A percentile compares a stretch with the other conserved stretches of the same genome.
Conservation (phyloP, 257 asterid genomes). For the Solanum pennellii region DNA sequence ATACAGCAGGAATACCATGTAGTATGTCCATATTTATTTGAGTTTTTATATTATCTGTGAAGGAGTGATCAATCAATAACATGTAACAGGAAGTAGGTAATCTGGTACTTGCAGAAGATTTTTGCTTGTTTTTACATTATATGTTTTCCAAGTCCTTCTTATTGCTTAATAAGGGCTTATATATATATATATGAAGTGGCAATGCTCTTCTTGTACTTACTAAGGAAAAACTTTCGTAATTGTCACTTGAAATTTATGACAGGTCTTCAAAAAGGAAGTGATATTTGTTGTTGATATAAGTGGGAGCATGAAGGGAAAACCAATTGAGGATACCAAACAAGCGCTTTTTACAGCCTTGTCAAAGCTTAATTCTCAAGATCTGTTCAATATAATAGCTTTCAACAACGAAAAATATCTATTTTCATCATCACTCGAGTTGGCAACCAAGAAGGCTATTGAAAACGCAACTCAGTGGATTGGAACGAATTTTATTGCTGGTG, state of each 20-base stretch:
- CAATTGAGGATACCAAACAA: constrained; percentile 28
- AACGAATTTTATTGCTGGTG: constrained; percentile 30
- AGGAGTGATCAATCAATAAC: not conserved
- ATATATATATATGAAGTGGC: not conserved
- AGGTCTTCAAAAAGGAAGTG: constrained; percentile 34
- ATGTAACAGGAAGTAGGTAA: not conserved
- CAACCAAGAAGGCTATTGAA: constrained; percentile 17
- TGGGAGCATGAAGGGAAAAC: constrained; percentile 35
- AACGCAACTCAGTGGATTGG: constrained; percentile 26
- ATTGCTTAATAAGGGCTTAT: not conserved
- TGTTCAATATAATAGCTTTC: constrained; percentile 26
- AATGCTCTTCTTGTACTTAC: not conserved
- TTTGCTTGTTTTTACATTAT: not conserved
- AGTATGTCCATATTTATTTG: not conserved
- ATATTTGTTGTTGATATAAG: constrained; percentile 37
- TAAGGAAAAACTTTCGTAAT: not conserved
- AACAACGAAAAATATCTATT: constrained; percentile 17
- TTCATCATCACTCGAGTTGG: constrained; percentile 28
- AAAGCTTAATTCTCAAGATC: constrained; percentile 26
- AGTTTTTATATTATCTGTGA: not conserved
- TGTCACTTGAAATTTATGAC: not conserved
- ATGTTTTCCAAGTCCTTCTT: not conserved
- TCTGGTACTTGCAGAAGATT: not conserved
- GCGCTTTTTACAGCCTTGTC: constrained; percentile 24
- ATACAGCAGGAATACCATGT: not conserved